Conservation (phyloP, 2,329 filamentous ascomycete species). For the Sporothrix schenckii region DNA sequence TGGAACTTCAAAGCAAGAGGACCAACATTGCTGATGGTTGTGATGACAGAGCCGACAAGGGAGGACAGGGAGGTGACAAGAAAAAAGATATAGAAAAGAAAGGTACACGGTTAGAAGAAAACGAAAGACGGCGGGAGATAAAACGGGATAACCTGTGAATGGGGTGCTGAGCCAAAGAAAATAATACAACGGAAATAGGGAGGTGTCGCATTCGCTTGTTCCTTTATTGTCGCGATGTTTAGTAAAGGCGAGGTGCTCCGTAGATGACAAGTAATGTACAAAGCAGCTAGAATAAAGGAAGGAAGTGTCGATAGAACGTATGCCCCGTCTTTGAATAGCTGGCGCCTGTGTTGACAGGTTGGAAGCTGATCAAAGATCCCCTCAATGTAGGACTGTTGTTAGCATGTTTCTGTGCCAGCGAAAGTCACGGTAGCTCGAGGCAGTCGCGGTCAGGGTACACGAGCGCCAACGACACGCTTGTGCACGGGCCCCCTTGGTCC, state of each 20-base stretch:
- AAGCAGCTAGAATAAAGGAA: background rate
- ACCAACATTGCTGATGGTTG: conserved; percentile 25
- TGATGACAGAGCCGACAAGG: background rate
- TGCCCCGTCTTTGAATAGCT: conserved; percentile 11
- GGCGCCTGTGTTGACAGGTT: conserved; percentile 11
- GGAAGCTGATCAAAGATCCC: background rate
- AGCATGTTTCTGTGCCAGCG: background rate
- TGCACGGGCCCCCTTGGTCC: conserved; percentile 4
- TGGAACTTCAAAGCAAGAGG: conserved; percentile 8
- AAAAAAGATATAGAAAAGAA: conserved; percentile 2
- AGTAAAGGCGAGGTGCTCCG: background rate
- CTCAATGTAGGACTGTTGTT: too few species aligned
- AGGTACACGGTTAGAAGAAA: background rate
- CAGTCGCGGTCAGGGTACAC: conserved; percentile 10
- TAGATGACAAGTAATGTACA: background rate
- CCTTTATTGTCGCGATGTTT: background rate
- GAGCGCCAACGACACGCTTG: background rate
- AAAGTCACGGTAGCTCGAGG: conserved; percentile 18
- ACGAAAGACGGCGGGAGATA: background rate
- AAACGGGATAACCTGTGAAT: background rate
- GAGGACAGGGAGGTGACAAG: background rate
- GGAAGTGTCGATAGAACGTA: background rate
- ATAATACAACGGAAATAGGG: background rate
- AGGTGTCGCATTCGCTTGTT: too few species aligned
- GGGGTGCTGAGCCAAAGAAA: background rate